These are phyloP conservation scores for Heracleum sosnowskyi DNA, from an alignment of 129 eudicot genomes.

Conservation along the genomic window DNA sequence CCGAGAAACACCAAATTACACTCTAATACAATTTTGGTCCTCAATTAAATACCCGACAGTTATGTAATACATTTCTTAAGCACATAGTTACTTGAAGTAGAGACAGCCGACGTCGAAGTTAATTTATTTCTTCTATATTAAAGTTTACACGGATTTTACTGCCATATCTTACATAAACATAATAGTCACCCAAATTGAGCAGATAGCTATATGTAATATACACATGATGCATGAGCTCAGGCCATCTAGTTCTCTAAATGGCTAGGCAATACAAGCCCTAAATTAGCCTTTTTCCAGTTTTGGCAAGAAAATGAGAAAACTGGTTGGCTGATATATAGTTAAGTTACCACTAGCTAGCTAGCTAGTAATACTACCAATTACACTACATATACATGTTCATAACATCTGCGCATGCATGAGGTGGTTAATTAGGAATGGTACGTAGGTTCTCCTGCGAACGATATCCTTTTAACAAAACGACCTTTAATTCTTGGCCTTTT, in stretches of 20 bases:
- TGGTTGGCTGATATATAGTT: constrained; percentile 7
- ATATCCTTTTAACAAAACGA: constrained; percentile 74
- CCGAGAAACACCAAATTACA: not conserved
- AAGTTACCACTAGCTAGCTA: not conserved
- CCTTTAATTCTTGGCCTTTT: constrained; percentile 97
- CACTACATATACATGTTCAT: not conserved
- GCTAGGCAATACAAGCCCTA: not conserved
- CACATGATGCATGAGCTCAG: not conserved
- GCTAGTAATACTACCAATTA: not conserved
- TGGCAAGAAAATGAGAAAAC: constrained; percentile 33
- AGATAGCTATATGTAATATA: not conserved
- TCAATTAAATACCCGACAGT: not conserved
- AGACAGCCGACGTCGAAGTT: not conserved
- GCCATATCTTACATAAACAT: not conserved
- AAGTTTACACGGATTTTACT: not conserved
- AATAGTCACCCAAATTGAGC: not conserved
- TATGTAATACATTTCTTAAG: not conserved
- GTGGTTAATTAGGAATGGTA: constrained; percentile 23
- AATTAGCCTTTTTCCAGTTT: constrained; percentile 11
- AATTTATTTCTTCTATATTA: not conserved
- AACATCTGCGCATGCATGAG: constrained; percentile 20
- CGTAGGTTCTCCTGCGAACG: constrained; percentile 26
- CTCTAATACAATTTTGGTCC: not conserved
- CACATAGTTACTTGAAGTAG: not conserved
- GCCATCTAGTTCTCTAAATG: not conserved